phyloP scores from a whole-genome alignment of 352 stramenopile species.

The Phytophthora syringae region DNA sequence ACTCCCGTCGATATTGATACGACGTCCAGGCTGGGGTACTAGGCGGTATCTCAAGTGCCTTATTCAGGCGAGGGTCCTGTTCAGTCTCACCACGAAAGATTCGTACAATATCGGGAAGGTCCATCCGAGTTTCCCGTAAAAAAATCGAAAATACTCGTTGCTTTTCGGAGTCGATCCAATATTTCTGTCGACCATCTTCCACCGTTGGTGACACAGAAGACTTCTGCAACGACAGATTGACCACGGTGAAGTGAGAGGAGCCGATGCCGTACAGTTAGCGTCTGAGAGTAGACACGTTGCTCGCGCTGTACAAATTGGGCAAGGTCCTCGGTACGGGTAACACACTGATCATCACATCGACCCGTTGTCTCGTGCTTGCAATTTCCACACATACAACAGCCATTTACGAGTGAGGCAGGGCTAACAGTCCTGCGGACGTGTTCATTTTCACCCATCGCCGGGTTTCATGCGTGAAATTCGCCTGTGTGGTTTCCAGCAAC shows the following conservation, averaged over 20 bases:
- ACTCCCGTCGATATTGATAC: constrained; percentile 12
- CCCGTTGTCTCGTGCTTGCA: background rate
- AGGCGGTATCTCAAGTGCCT: constrained; percentile 9
- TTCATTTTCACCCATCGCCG: background rate
- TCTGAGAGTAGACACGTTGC: background rate
- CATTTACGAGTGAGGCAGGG: too few species aligned
- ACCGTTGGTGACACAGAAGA: background rate
- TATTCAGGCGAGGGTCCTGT: constrained; percentile 11
- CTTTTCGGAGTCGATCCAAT: constrained; percentile 9
- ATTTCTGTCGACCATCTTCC: background rate
- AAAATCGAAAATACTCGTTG: constrained; percentile 8
- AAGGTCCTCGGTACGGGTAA: background rate
- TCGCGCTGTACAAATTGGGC: background rate
- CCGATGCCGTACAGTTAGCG: background rate
- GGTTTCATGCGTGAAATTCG: background rate
- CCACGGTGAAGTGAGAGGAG: background rate
- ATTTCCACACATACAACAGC: background rate
- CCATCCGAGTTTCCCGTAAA: constrained; percentile 2
- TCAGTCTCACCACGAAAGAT: constrained; percentile 11
- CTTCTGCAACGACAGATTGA: background rate
- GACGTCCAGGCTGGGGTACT: background rate
- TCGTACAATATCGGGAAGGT: constrained; percentile 16
- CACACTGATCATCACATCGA: background rate
- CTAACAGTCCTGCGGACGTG: background rate
- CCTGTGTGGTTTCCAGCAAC: background rate